Conservation (phyloP, 805 yeast species). For the Pichia insulana region DNA sequence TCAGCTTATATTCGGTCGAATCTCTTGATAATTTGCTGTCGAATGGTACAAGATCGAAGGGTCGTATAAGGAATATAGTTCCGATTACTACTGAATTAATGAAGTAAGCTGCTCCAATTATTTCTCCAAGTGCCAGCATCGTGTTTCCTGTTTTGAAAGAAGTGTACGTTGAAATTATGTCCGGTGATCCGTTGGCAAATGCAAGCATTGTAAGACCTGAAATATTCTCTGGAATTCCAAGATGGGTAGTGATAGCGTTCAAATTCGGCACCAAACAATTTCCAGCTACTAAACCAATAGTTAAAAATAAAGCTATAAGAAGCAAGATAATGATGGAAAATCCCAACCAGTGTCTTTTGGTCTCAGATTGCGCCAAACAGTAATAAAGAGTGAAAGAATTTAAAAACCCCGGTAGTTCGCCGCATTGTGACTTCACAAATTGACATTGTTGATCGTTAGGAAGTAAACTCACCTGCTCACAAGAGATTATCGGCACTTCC, state of each 20-base stretch:
- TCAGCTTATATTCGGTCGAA: conserved; percentile 4
- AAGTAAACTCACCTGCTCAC: conserved; percentile 8
- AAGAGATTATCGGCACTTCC: conserved; percentile 2
- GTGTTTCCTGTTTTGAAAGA: conserved; percentile 65
- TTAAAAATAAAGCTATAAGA: conserved; percentile 40
- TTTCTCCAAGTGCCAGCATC: conserved; percentile 78
- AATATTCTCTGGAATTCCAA: conserved; percentile 67
- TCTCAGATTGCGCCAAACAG: conserved; percentile 16
- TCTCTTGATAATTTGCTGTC: neutral
- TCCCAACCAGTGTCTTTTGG: conserved; percentile 12
- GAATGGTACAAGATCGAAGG: conserved; percentile 41
- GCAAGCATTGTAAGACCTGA: conserved; percentile 87
- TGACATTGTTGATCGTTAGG: conserved; percentile 21
- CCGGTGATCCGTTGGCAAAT: conserved; percentile 90
- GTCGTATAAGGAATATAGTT: conserved; percentile 57
- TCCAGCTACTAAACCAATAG: conserved; percentile 75
- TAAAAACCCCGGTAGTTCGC: conserved; percentile 21
- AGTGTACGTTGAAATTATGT: conserved; percentile 73
- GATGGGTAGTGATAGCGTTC: conserved; percentile 52
- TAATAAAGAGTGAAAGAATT: conserved; percentile 26
- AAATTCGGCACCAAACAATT: conserved; percentile 80
- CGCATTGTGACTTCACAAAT: conserved; percentile 24
- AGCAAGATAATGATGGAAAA: conserved; percentile 17
- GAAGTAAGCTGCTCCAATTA: conserved; percentile 86
- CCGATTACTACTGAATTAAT: conserved; percentile 77